Conservation (phyloP, 1,139 yeast genomes). For the Hyphopichia khmerensis region DNA sequence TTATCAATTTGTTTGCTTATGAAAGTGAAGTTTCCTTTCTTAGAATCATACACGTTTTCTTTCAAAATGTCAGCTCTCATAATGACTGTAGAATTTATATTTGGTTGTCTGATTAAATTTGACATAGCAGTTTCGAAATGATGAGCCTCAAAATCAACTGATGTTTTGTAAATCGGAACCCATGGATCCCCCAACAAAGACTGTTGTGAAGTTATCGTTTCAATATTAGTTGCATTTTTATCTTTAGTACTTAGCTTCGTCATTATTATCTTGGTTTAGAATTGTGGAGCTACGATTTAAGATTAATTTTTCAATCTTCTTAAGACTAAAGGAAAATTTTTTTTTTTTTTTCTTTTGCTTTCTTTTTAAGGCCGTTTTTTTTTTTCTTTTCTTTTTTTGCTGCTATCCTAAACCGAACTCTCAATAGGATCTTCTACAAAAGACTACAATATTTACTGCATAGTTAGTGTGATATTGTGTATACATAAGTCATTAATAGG, state of each 20-base stretch:
- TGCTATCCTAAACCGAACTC: too few relatives aligned
- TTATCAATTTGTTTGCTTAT: constrained; percentile 32
- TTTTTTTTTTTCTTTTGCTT: background rate
- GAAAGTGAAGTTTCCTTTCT: constrained; percentile 32
- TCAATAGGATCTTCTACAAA: too few relatives aligned
- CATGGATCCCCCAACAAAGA: constrained; percentile 65
- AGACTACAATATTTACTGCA: background rate
- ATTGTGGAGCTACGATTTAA: background rate
- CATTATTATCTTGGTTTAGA: constrained; percentile 6
- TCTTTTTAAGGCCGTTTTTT: background rate
- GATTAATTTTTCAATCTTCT: background rate
- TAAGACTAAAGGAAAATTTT: background rate
- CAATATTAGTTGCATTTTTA: constrained; percentile 9
- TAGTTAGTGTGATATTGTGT: background rate
- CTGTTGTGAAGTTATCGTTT: background rate
- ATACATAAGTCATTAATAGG: background rate
- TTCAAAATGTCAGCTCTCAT: constrained; percentile 81
- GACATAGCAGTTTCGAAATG: constrained; percentile 79
- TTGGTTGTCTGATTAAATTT: constrained; percentile 80
- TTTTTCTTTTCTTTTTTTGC: background rate
- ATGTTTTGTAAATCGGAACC: constrained; percentile 54
- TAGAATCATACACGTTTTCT: constrained; percentile 48
- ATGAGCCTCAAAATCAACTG: constrained; percentile 41
- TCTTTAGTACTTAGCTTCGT: constrained; percentile 10
- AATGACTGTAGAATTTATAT: constrained; percentile 88